Conservation (phyloP, 352 stramenopile species). For the Paralagenidium karlingii region DNA sequence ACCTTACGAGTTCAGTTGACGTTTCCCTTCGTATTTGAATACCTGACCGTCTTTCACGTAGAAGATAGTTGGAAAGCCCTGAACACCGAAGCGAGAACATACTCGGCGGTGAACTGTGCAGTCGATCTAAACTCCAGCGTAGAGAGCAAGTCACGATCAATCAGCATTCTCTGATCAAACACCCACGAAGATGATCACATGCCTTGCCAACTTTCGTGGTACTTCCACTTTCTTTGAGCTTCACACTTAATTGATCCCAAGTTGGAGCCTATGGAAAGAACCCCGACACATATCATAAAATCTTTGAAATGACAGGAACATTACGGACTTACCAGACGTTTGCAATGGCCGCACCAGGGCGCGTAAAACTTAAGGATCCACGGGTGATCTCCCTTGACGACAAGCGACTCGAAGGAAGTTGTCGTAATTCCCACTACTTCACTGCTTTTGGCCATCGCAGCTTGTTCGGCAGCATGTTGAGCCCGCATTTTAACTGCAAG, state of each 20-base stretch:
- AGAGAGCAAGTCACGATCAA: neutral
- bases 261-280: conserved; percentile 12
- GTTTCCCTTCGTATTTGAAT: conserved; percentile 66
- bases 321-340: conserved; percentile 64
- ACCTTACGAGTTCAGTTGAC: conserved; percentile 46
- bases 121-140: conserved; percentile 17
- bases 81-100: conserved; percentile 73
- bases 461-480: conserved; percentile 23
- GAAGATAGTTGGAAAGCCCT: conserved; percentile 66
- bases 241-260: conserved; percentile 68
- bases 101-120: conserved; percentile 72
- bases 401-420: conserved; percentile 35
- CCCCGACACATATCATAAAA: conserved; percentile 1
- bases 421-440: conserved; percentile 39
- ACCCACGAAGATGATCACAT: neutral
- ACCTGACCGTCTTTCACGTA: conserved; percentile 59
- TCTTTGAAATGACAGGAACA: no score
- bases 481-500: neutral
- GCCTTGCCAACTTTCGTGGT: conserved; percentile 50
- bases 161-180: conserved; percentile 2
- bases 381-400: conserved; percentile 39
- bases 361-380: conserved; percentile 81
- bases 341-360: conserved; percentile 70
- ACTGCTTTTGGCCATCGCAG: conserved; percentile 35
- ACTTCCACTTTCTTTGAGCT: conserved; percentile 45